Evolutionary conservation across 23 red algal genomes (phyloP).

Genomic region (Gracilaria caudata): DNA sequence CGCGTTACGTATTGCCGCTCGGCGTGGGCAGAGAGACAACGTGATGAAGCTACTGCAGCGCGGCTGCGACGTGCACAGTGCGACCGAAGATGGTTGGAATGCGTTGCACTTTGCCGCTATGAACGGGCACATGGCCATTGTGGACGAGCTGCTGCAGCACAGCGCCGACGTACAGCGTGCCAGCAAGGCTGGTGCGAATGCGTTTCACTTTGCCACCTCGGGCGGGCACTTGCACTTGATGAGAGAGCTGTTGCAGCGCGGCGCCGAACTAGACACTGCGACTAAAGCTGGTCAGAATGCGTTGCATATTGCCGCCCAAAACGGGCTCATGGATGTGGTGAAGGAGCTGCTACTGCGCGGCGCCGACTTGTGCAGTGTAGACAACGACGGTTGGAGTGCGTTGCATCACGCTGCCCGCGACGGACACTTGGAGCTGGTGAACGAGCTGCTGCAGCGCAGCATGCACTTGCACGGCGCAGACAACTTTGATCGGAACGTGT

Average conservation of each 20-base stretch:
- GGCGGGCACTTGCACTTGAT: background rate
- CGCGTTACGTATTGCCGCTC: background rate
- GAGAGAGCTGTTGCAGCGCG: background rate
- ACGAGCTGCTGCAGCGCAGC: background rate
- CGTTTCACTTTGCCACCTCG: background rate
- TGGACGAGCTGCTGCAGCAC: background rate
- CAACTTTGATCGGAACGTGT: background rate
- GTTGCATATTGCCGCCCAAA: background rate
- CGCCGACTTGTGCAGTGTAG: background rate
- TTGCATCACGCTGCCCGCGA: background rate
- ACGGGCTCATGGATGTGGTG: background rate
- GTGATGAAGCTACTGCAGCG: conserved; percentile 4
- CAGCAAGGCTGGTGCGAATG: background rate
- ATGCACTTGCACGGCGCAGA: background rate
- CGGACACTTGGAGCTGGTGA: background rate
- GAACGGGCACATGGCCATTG: background rate
- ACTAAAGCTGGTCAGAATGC: background rate
- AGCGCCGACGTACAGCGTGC: background rate
- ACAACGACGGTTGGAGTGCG: background rate
- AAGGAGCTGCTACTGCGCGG: background rate
- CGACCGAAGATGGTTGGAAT: background rate
- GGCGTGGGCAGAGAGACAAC: background rate
- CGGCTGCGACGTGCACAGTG: background rate
- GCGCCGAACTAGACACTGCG: background rate
- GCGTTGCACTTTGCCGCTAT: background rate